These are phyloP conservation scores for Thyridium curvatum DNA, from an alignment of 2,329 filamentous ascomycete species.

Conservation along the genomic window DNA sequence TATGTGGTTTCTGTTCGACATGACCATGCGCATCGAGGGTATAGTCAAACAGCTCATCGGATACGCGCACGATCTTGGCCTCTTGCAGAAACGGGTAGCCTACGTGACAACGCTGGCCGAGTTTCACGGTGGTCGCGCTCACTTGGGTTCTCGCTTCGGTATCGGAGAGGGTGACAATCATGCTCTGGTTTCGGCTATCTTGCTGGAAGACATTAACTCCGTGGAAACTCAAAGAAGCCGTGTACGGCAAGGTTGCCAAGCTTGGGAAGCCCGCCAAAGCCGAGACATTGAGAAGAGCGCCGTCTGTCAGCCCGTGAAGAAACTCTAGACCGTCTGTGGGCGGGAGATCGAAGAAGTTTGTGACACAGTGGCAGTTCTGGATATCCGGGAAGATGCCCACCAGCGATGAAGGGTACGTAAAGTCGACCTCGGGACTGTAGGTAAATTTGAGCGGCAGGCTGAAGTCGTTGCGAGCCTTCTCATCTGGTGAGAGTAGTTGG, in stretches of 20 bases:
- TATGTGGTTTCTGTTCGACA: slow-evolving; percentile 64
- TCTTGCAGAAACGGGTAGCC: slow-evolving; percentile 95
- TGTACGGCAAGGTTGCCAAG: slow-evolving; percentile 77
- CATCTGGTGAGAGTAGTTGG: slow-evolving; percentile 65
- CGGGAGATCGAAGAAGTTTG: slow-evolving; percentile 94
- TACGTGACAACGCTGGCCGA: slow-evolving; percentile 82
- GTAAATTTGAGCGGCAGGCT: slow-evolving; percentile 91
- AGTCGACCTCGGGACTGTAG: slow-evolving; percentile 71
- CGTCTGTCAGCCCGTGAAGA: slow-evolving; percentile 75
- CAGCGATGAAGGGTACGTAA: slow-evolving; percentile 80
- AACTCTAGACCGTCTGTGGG: slow-evolving; percentile 85
- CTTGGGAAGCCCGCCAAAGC: slow-evolving; percentile 94
- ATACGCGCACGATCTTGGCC: slow-evolving; percentile 81
- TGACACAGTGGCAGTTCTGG: slow-evolving; percentile 78
- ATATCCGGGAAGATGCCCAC: slow-evolving; percentile 88
- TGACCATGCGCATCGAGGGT: slow-evolving; percentile 61
- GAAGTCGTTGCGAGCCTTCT: slow-evolving; percentile 81
- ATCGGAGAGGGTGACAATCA: slow-evolving; percentile 79
- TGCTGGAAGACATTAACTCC: slow-evolving; percentile 93
- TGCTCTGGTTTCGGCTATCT: slow-evolving; percentile 93
- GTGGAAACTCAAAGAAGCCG: slow-evolving; percentile 75
- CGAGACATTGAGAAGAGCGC: slow-evolving; percentile 71
- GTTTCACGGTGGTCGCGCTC: slow-evolving; percentile 67
- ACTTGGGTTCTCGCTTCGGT: slow-evolving; percentile 65
- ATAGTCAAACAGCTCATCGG: slow-evolving; percentile 92